Evolutionary conservation across 768 basidiomycete species (phyloP), one percentile per base, ranked within the genome.

Genomic region (Panaeolus cyanescens): DNA sequence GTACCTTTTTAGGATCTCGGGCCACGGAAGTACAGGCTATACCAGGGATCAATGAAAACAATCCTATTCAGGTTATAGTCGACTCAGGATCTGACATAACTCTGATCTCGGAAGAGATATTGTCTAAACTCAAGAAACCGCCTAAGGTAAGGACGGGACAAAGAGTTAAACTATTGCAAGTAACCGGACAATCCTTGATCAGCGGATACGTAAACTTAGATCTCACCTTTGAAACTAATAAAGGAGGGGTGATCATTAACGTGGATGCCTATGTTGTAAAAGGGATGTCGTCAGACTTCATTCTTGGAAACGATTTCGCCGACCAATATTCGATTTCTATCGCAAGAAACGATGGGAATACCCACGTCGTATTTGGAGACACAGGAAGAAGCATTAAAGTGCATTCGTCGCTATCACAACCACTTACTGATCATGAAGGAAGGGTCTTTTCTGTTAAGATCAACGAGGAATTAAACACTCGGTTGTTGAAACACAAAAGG

Each of bases 81-180:
- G 77, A 77, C 50, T 74, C 73, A 0, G 73, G 75, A 42, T 72
- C 76, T n/a, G n/a, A n/a, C n/a, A n/a, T n/a, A n/a, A n/a, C n/a
- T n/a, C n/a, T n/a, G n/a, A n/a, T n/a, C n/a, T 6, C 74, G 77
- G 56, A 78, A 76, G n/a, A 76, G n/a, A n/a, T n/a, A n/a, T n/a
- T n/a, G n/a, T n/a, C 74, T 45, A 64, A 74, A 1, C 66, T 74
- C 7, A 66, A 68, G 19, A 70, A 68, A 12, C n/a, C n/a, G n/a
- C n/a, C n/a, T n/a, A n/a, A n/a, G n/a, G n/a, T n/a, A n/a, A n/a
- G n/a, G n/a, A n/a, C n/a, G n/a, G n/a, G n/a, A n/a, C n/a, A n/a
- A n/a, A n/a, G n/a, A n/a, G n/a, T n/a, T n/a, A n/a, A n/a, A n/a
- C n/a, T n/a, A n/a, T n/a, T n/a, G n/a, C n/a, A n/a, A n/a, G n/a